A percentile compares a stretch with the other conserved stretches of the same genome.
Conservation (phyloP, 805 yeast species). For the Yamadazyma laniorum region DNA sequence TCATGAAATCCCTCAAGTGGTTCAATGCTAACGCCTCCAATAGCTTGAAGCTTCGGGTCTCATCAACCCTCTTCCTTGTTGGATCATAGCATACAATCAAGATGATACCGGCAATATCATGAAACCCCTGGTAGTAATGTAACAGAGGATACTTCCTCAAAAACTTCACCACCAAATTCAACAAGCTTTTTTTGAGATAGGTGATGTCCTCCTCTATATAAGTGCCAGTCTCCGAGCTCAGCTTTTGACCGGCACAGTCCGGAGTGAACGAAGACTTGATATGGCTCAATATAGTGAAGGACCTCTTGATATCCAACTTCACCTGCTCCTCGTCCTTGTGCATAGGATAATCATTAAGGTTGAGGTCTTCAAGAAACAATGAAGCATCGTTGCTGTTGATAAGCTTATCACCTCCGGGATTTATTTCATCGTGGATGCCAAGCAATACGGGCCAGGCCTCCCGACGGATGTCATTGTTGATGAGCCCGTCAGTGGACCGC, state of each 20-base stretch:
- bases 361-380: slow-evolving; percentile 20
- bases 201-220: slow-evolving; percentile 30
- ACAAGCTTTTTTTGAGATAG: slow-evolving; percentile 41
- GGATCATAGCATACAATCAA: slow-evolving; percentile 47
- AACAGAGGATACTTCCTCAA: slow-evolving; percentile 61
- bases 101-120: slow-evolving; percentile 75
- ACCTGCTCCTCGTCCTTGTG: slow-evolving; percentile 83
- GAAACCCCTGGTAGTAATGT: slow-evolving; percentile 89
- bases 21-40: slow-evolving; percentile 56
- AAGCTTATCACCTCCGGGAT: not conserved
- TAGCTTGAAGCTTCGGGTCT: slow-evolving; percentile 36
- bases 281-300: slow-evolving; percentile 49
- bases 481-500: slow-evolving; percentile 47
- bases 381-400: not conserved
- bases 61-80: slow-evolving; percentile 19
- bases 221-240: slow-evolving; percentile 26
- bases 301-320: slow-evolving; percentile 69
- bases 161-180: slow-evolving; percentile 47
- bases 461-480: slow-evolving; percentile 39
- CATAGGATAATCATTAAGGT: slow-evolving; percentile 26
- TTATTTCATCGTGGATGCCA: slow-evolving; percentile 19
- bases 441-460: slow-evolving; percentile 54
- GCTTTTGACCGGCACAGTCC: no score
- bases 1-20: slow-evolving; percentile 83
- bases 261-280: slow-evolving; percentile 21